A percentile compares a stretch with the other conserved stretches of the same genome.
Evolutionary conservation across 2,329 filamentous ascomycete genomes (phyloP).

Genomic region (Ophiognomonia clavigignenti-juglandacearum): DNA sequence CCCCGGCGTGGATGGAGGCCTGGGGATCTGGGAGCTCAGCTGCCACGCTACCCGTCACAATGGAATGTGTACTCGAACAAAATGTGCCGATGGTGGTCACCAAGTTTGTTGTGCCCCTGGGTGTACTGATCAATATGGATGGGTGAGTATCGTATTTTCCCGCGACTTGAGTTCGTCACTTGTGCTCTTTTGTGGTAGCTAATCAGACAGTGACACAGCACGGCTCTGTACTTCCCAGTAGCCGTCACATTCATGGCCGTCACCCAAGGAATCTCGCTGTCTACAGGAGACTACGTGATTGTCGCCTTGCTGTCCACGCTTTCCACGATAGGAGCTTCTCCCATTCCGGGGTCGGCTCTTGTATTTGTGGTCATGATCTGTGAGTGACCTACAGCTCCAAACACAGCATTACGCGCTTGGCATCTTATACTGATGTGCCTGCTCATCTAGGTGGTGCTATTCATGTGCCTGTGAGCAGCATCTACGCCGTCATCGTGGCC

Average conservation of each 20-base stretch:
- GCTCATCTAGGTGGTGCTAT: constrained; percentile 24
- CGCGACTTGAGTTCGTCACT: not conserved
- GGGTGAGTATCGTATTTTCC: constrained; percentile 24
- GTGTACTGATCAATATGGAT: constrained; percentile 47
- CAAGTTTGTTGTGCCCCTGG: constrained; percentile 43
- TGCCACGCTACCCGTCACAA: constrained; percentile 45
- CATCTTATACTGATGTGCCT: not conserved
- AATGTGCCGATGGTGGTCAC: constrained; percentile 37
- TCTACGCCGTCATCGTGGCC: constrained; percentile 48
- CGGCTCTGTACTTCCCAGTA: constrained; percentile 50
- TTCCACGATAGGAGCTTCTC: constrained; percentile 48
- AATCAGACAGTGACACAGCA: constrained; percentile 24
- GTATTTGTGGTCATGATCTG: constrained; percentile 49
- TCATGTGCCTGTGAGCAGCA: constrained; percentile 39
- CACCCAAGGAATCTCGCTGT: constrained; percentile 41
- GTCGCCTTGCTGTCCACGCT: constrained; percentile 44
- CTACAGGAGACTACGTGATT: constrained; percentile 41
- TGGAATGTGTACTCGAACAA: constrained; percentile 33
- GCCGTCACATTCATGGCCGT: constrained; percentile 47
- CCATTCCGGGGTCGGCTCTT: constrained; percentile 47
- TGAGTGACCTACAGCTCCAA: constrained; percentile 10
- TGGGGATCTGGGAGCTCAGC: constrained; percentile 51
- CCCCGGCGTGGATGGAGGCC: constrained; percentile 48
- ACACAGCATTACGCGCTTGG: too few species aligned
- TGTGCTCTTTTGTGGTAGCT: constrained; percentile 10